Percentiles rank a stretch among this genome's conserved stretches.
These are phyloP conservation scores for Suillus ampliporus DNA, from an alignment of 768 basidiomycete species.

Conservation along the genomic window DNA sequence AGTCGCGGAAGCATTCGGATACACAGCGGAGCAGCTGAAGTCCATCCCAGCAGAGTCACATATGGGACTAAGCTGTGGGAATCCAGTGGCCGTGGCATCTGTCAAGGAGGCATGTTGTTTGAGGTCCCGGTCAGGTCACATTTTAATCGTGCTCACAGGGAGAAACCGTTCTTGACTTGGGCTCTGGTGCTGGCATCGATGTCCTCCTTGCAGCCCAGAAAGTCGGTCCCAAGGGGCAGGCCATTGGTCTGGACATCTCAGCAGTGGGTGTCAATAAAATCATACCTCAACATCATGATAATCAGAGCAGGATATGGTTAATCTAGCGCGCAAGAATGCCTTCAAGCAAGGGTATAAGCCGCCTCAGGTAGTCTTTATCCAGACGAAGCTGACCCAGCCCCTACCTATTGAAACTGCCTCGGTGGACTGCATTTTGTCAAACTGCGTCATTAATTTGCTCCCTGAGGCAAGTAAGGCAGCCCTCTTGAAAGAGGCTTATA, in stretches of 20 bases:
- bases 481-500: constrained; percentile 51
- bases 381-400: constrained; percentile 45
- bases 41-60: constrained; percentile 50
- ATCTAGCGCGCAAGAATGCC: constrained; percentile 52
- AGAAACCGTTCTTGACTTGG: constrained; percentile 60
- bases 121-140: not conserved
- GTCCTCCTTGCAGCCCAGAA: constrained; percentile 57
- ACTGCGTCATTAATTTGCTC: constrained; percentile 60
- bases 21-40: constrained; percentile 47
- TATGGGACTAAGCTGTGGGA: constrained; percentile 61
- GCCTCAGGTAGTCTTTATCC: constrained; percentile 55
- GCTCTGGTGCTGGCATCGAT: constrained; percentile 62
- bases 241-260: constrained; percentile 59
- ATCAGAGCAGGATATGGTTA: constrained; percentile 53
- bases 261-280: constrained; percentile 36
- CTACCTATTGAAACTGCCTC: constrained; percentile 54
- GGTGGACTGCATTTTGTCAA: constrained; percentile 61
- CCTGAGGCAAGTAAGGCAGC: constrained; percentile 45
- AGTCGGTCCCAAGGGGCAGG: constrained; percentile 55
- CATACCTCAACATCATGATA: not conserved
- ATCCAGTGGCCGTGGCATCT: constrained; percentile 51
- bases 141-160: constrained; percentile 43
- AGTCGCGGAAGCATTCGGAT: constrained; percentile 54
- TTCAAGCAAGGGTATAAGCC: constrained; percentile 45
- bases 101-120: constrained; percentile 47